phyloP scores from a whole-genome alignment of 768 basidiomycete genomes.

The Tylopilus rubrobrunneus region DNA sequence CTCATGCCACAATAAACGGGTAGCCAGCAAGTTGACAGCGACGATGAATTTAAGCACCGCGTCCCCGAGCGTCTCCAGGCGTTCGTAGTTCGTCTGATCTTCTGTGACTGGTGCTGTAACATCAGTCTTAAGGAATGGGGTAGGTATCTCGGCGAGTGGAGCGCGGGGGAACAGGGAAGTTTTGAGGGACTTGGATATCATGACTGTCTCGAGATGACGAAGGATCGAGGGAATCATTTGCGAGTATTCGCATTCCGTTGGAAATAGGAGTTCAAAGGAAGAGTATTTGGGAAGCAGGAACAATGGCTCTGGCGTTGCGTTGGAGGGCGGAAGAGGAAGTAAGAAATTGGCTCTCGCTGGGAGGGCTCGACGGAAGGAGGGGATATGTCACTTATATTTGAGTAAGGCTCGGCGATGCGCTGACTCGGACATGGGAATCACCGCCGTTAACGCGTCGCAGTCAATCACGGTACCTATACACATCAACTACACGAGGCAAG shows the following conservation, averaged over 20 bases:
- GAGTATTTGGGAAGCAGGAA: conserved; percentile 45
- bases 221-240: conserved; percentile 64
- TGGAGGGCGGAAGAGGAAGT: conserved; percentile 36
- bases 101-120: conserved; percentile 60
- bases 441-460: too few relatives aligned
- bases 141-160: conserved; percentile 44
- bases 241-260: conserved; percentile 50
- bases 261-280: conserved; percentile 49
- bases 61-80: conserved; percentile 74
- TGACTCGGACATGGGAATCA: too few relatives aligned
- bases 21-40: conserved; percentile 55
- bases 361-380: conserved; percentile 50
- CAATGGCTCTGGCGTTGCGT: conserved; percentile 20
- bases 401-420: too few relatives aligned
- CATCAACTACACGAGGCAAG: too few relatives aligned
- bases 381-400: conserved; percentile 53
- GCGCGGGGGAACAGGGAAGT: conserved; percentile 41
- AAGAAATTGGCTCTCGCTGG: conserved; percentile 61
- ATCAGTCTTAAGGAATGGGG: conserved; percentile 47
- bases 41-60: conserved; percentile 66
- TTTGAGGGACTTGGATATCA: conserved; percentile 50
- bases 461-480: too few relatives aligned
- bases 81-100: conserved; percentile 62
- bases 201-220: conserved; percentile 50
- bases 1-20: conserved; percentile 76